A percentile compares a stretch with the other conserved stretches of the same genome.
phyloP scores from a whole-genome alignment of 2,329 filamentous ascomycete genomes.

The Fusarium miscanthi region DNA sequence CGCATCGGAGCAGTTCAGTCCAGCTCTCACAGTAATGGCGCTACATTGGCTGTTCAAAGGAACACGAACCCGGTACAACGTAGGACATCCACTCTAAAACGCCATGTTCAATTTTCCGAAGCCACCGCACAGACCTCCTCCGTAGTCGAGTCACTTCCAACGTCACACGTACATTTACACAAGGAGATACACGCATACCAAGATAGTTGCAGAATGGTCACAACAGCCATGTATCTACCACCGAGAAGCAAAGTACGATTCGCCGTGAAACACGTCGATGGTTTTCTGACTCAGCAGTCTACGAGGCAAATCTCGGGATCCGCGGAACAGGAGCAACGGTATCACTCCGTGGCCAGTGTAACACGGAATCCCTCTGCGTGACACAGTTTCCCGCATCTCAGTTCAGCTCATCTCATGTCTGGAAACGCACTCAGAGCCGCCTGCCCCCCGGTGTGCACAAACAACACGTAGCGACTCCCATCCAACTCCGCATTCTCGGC shows the following conservation, averaged over 20 bases:
- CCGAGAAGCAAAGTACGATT: rapidly evolving
- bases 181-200: too few relatives aligned
- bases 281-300: too few relatives aligned
- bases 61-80: not conserved
- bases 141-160: not conserved
- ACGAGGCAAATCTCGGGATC: not conserved
- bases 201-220: not conserved
- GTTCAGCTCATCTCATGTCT: not conserved
- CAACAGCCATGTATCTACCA: rapidly evolving
- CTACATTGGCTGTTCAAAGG: rapidly evolving
- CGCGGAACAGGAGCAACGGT: not conserved
- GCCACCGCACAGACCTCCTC: not conserved
- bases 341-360: not conserved
- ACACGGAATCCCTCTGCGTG: not conserved
- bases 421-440: not conserved
- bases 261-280: not conserved
- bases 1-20: rapidly evolving
- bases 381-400: not conserved
- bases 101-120: too few relatives aligned
- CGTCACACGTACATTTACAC: too few relatives aligned
- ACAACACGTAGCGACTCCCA: not conserved
- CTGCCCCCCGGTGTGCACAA: not conserved
- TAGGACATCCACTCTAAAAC: too few relatives aligned
- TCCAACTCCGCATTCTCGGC: not conserved
- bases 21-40: rapidly evolving